Conservation (phyloP, 441 rosid genomes). For the Eutrema salsugineum region DNA sequence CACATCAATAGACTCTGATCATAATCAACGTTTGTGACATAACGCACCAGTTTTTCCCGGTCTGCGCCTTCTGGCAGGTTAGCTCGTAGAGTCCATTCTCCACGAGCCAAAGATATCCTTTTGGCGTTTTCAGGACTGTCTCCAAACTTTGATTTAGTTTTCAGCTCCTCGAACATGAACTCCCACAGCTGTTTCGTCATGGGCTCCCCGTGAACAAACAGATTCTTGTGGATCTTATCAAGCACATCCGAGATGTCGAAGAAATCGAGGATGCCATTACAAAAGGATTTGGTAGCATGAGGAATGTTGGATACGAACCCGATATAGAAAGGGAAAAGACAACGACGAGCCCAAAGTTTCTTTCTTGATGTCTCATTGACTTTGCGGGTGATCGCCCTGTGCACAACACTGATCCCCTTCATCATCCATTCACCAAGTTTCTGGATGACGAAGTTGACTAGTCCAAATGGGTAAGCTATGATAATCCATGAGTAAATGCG, state of each 20-base stretch:
- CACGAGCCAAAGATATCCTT: conserved; percentile 43
- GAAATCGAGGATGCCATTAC: not conserved
- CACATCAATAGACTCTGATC: conserved; percentile 64
- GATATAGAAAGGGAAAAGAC: conserved; percentile 15
- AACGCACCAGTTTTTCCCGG: conserved; percentile 28
- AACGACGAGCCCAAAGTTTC: not conserved
- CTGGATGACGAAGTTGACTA: not conserved
- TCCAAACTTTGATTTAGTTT: conserved; percentile 34
- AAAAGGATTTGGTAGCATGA: not conserved
- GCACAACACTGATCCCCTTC: not conserved
- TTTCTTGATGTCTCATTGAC: conserved; percentile 15
- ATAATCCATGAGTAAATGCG: not conserved
- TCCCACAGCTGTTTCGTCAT: conserved; percentile 45
- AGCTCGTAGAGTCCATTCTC: conserved; percentile 43
- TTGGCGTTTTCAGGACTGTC: conserved; percentile 43
- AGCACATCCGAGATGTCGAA: conserved; percentile 35
- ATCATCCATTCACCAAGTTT: not conserved
- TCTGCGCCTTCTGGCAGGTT: not conserved
- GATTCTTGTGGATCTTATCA: conserved; percentile 22
- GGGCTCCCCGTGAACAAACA: conserved; percentile 33
- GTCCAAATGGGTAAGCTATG: not conserved
- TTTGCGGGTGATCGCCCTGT: not conserved
- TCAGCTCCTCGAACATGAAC: conserved; percentile 40
- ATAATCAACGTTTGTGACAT: conserved; percentile 35
- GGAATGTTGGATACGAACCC: not conserved